These are phyloP conservation scores for Cutaneotrichosporon cutaneum DNA, from an alignment of 1,284 basidiomycete species.

Conservation along the genomic window DNA sequence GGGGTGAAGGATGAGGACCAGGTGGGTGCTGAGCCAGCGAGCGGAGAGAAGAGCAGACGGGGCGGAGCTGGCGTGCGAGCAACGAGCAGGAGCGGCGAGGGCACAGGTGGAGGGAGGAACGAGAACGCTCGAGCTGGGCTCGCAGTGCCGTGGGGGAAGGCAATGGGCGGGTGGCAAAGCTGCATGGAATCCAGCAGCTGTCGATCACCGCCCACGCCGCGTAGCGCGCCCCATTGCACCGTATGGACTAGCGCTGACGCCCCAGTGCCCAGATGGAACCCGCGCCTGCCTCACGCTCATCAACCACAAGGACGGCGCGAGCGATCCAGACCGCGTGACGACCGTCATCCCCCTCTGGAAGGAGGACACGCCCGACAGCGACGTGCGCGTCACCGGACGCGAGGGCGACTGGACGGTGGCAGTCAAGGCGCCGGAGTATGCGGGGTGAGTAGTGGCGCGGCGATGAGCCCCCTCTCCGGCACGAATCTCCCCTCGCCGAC, in stretches of 20 bases:
- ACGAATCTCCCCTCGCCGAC: too few relatives aligned
- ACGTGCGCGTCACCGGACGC: conserved; percentile 30
- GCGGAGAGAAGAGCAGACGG: neutral
- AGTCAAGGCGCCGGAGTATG: conserved; percentile 40
- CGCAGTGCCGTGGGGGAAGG: too few relatives aligned
- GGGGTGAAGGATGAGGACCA: conserved; percentile 46
- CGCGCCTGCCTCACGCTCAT: conserved; percentile 45
- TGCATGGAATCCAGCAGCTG: too few relatives aligned
- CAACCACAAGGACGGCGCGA: conserved; percentile 43
- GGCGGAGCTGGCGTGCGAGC: neutral
- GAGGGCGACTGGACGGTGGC: conserved; percentile 38
- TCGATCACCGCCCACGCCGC: too few relatives aligned
- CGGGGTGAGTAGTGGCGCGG: conserved; percentile 45
- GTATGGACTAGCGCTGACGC: conserved; percentile 7
- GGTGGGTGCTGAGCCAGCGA: conserved; percentile 30
- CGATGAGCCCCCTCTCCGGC: too few relatives aligned
- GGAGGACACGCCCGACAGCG: conserved; percentile 29
- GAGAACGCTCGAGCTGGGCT: too few relatives aligned
- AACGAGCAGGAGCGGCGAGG: too few relatives aligned
- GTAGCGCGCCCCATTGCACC: too few relatives aligned
- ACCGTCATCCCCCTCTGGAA: conserved; percentile 51
- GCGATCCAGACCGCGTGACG: conserved; percentile 43
- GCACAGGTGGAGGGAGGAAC: too few relatives aligned
- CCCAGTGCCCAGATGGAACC: conserved; percentile 47
- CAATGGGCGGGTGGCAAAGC: too few relatives aligned